Evolutionary conservation across 768 basidiomycete genomes (phyloP).

Genomic region (Lenzites betulinus): DNA sequence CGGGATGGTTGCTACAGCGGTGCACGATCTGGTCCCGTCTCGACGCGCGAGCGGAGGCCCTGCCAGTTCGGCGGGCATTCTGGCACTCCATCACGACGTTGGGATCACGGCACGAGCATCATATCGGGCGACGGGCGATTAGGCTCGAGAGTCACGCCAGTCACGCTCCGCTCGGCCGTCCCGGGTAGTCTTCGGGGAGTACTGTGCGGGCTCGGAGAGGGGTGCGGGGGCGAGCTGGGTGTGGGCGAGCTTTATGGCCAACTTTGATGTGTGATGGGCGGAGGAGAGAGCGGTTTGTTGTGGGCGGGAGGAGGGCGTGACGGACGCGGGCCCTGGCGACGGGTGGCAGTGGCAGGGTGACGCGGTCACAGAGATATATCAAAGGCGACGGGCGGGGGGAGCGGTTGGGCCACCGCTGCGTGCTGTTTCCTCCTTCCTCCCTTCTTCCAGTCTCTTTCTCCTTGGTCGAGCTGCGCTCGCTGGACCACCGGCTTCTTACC

Average conservation of each 20-base stretch:
- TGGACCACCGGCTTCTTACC: conserved; percentile 31
- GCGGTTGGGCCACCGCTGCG: conserved; percentile 20
- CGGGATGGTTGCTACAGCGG: not conserved
- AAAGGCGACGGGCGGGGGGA: conserved; percentile 1
- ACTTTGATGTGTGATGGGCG: not conserved
- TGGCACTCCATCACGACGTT: conserved; percentile 16
- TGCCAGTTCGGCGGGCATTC: too few relatives aligned
- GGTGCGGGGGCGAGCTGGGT: too few relatives aligned
- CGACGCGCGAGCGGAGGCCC: not conserved
- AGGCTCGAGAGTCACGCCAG: conserved; percentile 12
- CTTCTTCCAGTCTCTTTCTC: conserved; percentile 30
- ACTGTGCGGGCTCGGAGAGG: too few relatives aligned
- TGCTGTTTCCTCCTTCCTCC: conserved; percentile 22
- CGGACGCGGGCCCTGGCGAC: conserved; percentile 12
- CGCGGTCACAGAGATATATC: conserved; percentile 19
- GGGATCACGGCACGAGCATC: conserved; percentile 11
- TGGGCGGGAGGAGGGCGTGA: conserved; percentile 4
- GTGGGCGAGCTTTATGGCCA: not conserved
- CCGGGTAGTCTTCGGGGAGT: not conserved
- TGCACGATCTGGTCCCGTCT: not conserved
- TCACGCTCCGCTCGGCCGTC: conserved; percentile 9
- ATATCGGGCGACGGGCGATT: conserved; percentile 12
- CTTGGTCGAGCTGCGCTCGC: conserved; percentile 46
- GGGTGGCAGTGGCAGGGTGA: conserved; percentile 21
- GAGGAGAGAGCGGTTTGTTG: not conserved